Conservation (phyloP, 106 monocot genomes). For the Allium cepa region DNA sequence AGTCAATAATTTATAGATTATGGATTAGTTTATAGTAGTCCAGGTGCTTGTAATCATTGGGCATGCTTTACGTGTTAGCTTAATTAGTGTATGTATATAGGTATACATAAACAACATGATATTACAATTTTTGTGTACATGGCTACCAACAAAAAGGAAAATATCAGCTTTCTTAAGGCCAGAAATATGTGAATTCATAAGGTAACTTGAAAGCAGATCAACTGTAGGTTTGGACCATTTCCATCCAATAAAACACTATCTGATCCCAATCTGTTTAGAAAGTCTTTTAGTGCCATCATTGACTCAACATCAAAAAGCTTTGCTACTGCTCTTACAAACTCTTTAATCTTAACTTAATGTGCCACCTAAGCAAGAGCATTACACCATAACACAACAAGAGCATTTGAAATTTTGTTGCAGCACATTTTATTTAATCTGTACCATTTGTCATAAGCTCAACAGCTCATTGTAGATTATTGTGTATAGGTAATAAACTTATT, state of each 20-base stretch:
- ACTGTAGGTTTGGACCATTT: constrained; percentile 67
- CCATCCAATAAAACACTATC: constrained; percentile 83
- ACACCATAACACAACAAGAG: constrained; percentile 51
- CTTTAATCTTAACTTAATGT: constrained; percentile 79
- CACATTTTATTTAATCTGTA: no score
- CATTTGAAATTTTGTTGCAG: no score
- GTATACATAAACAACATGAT: neutral
- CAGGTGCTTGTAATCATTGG: no score
- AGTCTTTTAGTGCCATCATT: constrained; percentile 97
- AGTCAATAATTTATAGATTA: no score
- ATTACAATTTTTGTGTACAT: constrained; percentile 28
- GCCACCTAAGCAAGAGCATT: constrained; percentile 91
- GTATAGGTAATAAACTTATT: no score
- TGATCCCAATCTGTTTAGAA: constrained; percentile 84
- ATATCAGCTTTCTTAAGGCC: constrained; percentile 90
- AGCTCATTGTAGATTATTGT: no score
- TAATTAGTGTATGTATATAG: no score
- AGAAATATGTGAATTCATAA: constrained; percentile 85
- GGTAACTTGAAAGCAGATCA: constrained; percentile 67
- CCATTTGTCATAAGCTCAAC: no score
- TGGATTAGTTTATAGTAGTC: no score
- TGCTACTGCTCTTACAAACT: constrained; percentile 92
- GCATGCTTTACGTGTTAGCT: no score
- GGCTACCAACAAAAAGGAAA: constrained; percentile 84
- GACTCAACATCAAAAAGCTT: constrained; percentile 97